phyloP scores from a whole-genome alignment of 2,329 filamentous ascomycete species.

The Thermothelomyces thermophilus region DNA sequence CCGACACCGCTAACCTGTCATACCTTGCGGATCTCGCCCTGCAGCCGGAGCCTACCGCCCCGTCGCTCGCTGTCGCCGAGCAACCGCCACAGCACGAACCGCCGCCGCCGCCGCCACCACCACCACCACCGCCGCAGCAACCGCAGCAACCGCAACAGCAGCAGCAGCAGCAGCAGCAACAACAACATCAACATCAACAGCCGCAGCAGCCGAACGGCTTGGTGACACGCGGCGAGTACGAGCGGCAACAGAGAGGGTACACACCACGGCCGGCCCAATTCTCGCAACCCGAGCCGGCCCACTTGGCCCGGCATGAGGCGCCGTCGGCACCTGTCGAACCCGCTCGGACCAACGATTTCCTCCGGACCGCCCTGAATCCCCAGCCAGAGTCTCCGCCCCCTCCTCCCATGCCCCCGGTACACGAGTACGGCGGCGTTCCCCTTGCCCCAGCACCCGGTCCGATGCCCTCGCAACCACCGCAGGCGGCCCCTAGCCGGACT shows the following conservation, averaged over 20 bases:
- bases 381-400: constrained; percentile 18
- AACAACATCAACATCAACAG: background rate
- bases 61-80: constrained; percentile 4
- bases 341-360: constrained; percentile 28
- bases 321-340: constrained; percentile 5
- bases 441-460: background rate
- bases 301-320: constrained; percentile 11
- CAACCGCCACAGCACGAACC: constrained; percentile 1
- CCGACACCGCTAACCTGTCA: constrained; percentile 27
- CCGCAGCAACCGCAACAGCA: background rate
- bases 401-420: constrained; percentile 11
- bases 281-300: constrained; percentile 15
- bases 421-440: constrained; percentile 8
- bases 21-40: constrained; percentile 30
- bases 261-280: constrained; percentile 4
- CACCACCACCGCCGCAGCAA: background rate
- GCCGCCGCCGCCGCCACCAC: background rate
- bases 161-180: background rate
- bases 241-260: constrained; percentile 10
- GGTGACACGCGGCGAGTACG: constrained; percentile 8
- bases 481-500: constrained; percentile 20
- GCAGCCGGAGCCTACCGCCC: constrained; percentile 6
- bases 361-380: constrained; percentile 35
- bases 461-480: constrained; percentile 1
- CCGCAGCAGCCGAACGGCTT: constrained; percentile 6